A percentile compares a stretch with the other conserved stretches of the same genome.
Conservation (phyloP, 2,329 filamentous ascomycete species). For the Colletotrichum scovillei region DNA sequence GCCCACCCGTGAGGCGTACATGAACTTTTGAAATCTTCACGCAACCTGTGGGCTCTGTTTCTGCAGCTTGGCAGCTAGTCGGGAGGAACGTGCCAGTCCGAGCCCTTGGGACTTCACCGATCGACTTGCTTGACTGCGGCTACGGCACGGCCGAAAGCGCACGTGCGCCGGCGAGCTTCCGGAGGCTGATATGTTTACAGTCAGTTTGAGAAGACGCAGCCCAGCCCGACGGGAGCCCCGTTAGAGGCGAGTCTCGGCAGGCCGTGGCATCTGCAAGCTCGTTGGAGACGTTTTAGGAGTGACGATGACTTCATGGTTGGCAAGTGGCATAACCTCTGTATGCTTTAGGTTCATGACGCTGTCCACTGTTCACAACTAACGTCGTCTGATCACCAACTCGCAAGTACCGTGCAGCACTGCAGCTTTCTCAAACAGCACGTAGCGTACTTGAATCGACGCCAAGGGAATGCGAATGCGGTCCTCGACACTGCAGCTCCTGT, state of each 20-base stretch:
- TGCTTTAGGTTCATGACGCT: background rate
- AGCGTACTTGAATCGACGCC: background rate
- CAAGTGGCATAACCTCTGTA: background rate
- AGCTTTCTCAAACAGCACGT: background rate
- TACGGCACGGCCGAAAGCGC: conserved; percentile 16
- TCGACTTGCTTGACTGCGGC: conserved; percentile 2
- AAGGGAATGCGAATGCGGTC: background rate
- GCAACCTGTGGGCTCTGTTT: background rate
- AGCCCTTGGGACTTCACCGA: background rate
- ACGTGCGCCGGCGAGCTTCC: conserved; percentile 18
- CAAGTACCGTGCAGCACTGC: background rate
- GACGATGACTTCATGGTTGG: background rate
- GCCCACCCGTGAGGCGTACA: background rate
- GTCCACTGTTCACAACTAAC: background rate
- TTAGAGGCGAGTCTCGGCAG: background rate
- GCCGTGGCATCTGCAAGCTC: background rate
- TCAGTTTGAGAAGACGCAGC: conserved; percentile 6
- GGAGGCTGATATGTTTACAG: conserved; percentile 8
- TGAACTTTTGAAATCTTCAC: background rate
- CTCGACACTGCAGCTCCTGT: background rate
- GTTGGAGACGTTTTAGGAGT: background rate
- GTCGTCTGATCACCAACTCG: background rate
- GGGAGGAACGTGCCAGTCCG: conserved; percentile 28
- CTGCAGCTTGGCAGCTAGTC: background rate
- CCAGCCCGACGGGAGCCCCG: background rate